phyloP scores from a whole-genome alignment of 768 basidiomycete species.

The Auricularia sp. region DNA sequence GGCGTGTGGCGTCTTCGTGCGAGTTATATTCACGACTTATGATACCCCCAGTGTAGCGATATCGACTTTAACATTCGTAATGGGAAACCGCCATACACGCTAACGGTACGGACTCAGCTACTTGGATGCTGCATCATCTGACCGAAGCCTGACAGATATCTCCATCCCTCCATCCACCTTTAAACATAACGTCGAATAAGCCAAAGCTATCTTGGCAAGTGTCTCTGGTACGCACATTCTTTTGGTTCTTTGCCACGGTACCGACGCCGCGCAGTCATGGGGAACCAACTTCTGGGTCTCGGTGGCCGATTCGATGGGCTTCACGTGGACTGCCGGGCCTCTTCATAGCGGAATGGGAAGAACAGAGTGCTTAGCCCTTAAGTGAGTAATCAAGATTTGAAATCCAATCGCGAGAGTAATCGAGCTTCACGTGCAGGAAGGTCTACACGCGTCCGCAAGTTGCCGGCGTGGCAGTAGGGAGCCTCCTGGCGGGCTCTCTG shows the following conservation, averaged over 20 bases:
- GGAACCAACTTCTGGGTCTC: background rate
- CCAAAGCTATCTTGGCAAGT: background rate
- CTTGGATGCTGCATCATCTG: background rate
- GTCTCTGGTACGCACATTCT: background rate
- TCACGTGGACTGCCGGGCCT: background rate
- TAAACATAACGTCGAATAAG: background rate
- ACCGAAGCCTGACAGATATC: background rate
- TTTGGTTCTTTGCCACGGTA: background rate
- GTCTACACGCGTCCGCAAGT: too few relatives aligned
- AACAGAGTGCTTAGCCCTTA: background rate
- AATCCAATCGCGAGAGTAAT: too few relatives aligned
- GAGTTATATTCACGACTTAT: background rate
- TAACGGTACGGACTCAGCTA: background rate
- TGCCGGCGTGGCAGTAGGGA: too few relatives aligned
- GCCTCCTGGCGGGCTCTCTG: too few relatives aligned
- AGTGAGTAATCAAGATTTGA: background rate
- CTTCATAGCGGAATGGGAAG: background rate
- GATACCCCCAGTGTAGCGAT: background rate
- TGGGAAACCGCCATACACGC: background rate
- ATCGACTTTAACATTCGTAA: background rate
- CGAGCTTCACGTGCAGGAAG: too few relatives aligned
- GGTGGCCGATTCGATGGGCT: background rate
- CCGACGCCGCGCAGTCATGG: background rate
- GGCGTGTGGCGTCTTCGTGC: background rate
- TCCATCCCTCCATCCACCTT: background rate